These are phyloP conservation scores for Chamaecyparis obtusa DNA, from an alignment of 75 land plant species.

Conservation along the genomic window DNA sequence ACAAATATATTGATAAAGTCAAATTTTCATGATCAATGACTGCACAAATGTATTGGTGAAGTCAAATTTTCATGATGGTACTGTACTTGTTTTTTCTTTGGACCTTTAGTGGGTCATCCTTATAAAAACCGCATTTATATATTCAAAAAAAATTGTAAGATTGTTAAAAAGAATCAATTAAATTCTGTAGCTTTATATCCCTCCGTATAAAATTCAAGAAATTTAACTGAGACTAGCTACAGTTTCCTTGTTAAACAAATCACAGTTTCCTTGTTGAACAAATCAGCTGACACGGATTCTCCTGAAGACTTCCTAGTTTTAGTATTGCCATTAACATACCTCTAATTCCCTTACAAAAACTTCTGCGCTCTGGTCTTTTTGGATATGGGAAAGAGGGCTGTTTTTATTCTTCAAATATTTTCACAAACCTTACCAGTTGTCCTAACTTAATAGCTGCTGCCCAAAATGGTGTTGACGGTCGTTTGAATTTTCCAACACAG, in stretches of 20 bases:
- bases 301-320: not conserved
- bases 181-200: not conserved
- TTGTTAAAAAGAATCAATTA: not conserved
- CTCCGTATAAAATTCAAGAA: not conserved
- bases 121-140: not conserved
- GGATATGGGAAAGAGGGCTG: not conserved
- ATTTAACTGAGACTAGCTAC: not conserved
- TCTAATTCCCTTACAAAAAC: not conserved
- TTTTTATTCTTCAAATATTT: not conserved
- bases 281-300: not conserved
- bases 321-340: not conserved
- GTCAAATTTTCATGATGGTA: too few species aligned
- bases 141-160: not conserved
- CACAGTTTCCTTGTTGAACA: not conserved
- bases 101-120: not conserved
- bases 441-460: not conserved
- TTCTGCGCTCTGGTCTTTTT: not conserved
- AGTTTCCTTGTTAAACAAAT: not conserved
- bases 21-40: too few species aligned
- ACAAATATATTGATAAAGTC: too few species aligned
- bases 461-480: not conserved
- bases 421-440: not conserved
- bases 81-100: not conserved
- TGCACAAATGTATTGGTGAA: too few species aligned
- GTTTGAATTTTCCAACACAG: not conserved